These are phyloP conservation scores for Trichophyton simii DNA, from an alignment of 2,329 filamentous ascomycete species.

Conservation along the genomic window DNA sequence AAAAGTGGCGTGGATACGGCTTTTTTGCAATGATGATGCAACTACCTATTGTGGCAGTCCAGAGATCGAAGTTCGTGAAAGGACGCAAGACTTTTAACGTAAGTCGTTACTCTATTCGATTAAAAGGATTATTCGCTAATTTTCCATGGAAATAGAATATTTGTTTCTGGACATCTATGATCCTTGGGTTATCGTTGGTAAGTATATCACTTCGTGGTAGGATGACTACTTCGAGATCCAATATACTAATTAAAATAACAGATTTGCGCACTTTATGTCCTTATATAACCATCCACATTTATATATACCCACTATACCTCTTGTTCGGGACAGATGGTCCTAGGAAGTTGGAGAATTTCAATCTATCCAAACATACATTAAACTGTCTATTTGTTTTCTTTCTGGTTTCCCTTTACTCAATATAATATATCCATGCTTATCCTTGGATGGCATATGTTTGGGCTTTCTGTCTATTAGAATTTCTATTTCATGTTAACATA, in stretches of 20 bases:
- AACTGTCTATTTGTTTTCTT: no score
- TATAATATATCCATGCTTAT: no score
- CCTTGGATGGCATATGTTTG: no score
- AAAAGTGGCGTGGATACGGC: slow-evolving; percentile 89
- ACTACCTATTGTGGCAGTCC: slow-evolving; percentile 84
- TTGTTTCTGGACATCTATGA: slow-evolving; percentile 87
- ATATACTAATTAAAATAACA: slow-evolving; percentile 17
- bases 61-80: slow-evolving; percentile 65
- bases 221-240: neutral
- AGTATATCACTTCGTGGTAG: slow-evolving; percentile 12
- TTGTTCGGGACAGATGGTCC: neutral
- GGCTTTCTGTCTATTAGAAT: no score
- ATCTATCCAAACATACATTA: no score
- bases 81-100: slow-evolving; percentile 64
- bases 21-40: slow-evolving; percentile 94
- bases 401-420: no score
- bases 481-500: no score
- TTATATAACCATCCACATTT: slow-evolving; percentile 29
- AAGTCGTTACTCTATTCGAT: slow-evolving; percentile 13
- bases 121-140: neutral
- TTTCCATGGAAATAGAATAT: slow-evolving; percentile 45
- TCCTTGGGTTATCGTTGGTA: slow-evolving; percentile 69
- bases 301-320: neutral
- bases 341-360: neutral
- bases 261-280: slow-evolving; percentile 50